Base-by-base conservation (phyloP, 78 protist species). In the Isochrysis galbana region DNA sequence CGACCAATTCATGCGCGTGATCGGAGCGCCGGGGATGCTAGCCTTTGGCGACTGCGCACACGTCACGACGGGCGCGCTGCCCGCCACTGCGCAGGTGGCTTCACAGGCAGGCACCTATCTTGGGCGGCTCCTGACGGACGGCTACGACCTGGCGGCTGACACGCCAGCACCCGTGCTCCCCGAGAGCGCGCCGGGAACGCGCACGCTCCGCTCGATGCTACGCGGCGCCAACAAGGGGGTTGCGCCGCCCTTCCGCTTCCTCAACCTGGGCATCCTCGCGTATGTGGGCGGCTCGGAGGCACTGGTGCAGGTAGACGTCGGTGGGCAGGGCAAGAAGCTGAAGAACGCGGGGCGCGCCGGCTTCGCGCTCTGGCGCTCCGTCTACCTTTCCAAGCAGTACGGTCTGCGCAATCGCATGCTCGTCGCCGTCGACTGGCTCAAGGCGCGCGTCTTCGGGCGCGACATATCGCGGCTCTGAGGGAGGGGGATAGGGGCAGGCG, bases 41-140 rank as follows among this genome's bases (percentile, higher is more conserved):
- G 80, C 80, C 11, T n/a, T 70, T 11, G 80, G 80, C 80, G 80
- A 70, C 80, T 70, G 80, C 41, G 80, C 80, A 41, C 41, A 32
- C 41, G 74, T 67, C 74, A n/a, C 29, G 11, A n/a, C 38, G 36
- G 3, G 44, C 29, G 29, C 39, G 17, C 1, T 1, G 29, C 80
- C 80, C 29, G 39, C 80, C 32, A 70, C 80, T 14, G 80, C 80
- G 41, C 80, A 70, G 10, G 80, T 70, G 32, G 80, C 80, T 1
- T n/a, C 22, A 19, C 80, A 70, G 80, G 80, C 80, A 41, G 80
- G 80, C 80, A 70, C 22, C 32, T 70, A 70, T 41, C 80, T 70
- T 41, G 80, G 80, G 17, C 80, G 80, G 39, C 80, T 70, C 42
- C 0, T 70, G 29, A 19, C 39, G 32, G 80, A 70, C 80, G 80